These are phyloP conservation scores for Umbelopsis sp. DNA, from an alignment of 192 early-diverging fungal species.

Conservation along the genomic window DNA sequence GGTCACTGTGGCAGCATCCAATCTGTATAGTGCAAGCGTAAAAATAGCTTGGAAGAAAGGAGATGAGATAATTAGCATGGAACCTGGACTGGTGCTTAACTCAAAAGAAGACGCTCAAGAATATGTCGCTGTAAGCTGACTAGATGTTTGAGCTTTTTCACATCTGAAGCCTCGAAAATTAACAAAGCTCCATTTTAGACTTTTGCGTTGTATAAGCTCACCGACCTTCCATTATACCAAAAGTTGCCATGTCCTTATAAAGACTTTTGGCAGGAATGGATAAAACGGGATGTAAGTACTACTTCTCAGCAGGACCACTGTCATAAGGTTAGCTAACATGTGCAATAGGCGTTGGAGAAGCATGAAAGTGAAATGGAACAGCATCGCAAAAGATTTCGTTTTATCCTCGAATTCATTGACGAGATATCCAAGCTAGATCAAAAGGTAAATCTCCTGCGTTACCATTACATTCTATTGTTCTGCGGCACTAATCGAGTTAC, in stretches of 20 bases:
- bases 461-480: not conserved
- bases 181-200: not conserved
- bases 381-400: slow-evolving; percentile 24
- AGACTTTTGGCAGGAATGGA: slow-evolving; percentile 33
- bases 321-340: not conserved
- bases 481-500: too few species aligned
- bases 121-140: slow-evolving; percentile 26
- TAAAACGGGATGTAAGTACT: slow-evolving; percentile 27
- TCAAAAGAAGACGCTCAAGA: slow-evolving; percentile 28
- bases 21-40: slow-evolving; percentile 5
- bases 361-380: slow-evolving; percentile 13
- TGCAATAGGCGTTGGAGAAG: slow-evolving; percentile 8
- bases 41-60: not conserved
- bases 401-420: slow-evolving; percentile 22
- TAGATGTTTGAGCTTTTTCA: not conserved
- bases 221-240: slow-evolving; percentile 4
- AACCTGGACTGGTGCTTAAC: not conserved
- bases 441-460: not conserved
- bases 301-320: too few species aligned
- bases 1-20: slow-evolving; percentile 1
- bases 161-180: not conserved
- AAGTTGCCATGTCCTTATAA: slow-evolving; percentile 21
- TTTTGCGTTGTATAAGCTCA: slow-evolving; percentile 27
- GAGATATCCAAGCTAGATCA: not conserved
- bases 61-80: not conserved